A percentile compares a stretch with the other conserved stretches of the same genome.
Evolutionary conservation across 768 basidiomycete genomes (phyloP).

Genomic region (Dioszegia hungarica): DNA sequence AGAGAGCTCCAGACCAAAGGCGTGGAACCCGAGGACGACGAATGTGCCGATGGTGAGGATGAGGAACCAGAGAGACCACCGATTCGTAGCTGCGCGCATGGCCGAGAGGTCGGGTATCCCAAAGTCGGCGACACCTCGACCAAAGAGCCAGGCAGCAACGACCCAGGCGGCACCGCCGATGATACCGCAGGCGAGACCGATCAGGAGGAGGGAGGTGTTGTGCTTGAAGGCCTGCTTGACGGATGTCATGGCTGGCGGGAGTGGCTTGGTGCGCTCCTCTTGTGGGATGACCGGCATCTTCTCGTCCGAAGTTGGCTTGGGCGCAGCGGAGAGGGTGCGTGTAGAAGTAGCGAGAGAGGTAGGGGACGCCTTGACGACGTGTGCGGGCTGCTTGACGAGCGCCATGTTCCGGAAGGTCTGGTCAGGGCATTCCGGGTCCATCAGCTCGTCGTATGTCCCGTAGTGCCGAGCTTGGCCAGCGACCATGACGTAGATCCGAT

Average conservation of each 20-base stretch:
- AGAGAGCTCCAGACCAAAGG: conserved; percentile 27
- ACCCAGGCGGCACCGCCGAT: conserved; percentile 30
- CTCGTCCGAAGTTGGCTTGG: neutral
- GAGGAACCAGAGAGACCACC: conserved; percentile 43
- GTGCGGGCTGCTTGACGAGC: conserved; percentile 8
- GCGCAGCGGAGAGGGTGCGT: neutral
- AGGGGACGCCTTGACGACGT: neutral
- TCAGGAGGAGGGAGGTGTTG: conserved; percentile 12
- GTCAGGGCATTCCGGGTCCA: conserved; percentile 20
- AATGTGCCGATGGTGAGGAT: conserved; percentile 32
- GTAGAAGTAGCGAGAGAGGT: neutral
- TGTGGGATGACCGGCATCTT: neutral
- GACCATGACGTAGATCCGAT: conserved; percentile 43
- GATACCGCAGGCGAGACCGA: conserved; percentile 22
- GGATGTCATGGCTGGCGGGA: conserved; percentile 10
- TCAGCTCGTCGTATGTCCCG: conserved; percentile 40
- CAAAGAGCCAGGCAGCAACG: conserved; percentile 37
- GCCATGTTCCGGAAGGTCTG: conserved; percentile 36
- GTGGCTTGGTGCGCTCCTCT: conserved; percentile 3
- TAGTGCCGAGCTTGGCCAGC: conserved; percentile 25
- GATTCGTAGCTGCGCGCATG: conserved; percentile 18
- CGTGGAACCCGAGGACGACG: conserved; percentile 17
- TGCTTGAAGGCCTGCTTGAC: conserved; percentile 14
- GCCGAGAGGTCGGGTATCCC: conserved; percentile 13
- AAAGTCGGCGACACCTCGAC: conserved; percentile 30